Evolutionary conservation across 192 early-diverging fungal species (phyloP).

Genomic region (Rhizophagus prolifer): DNA sequence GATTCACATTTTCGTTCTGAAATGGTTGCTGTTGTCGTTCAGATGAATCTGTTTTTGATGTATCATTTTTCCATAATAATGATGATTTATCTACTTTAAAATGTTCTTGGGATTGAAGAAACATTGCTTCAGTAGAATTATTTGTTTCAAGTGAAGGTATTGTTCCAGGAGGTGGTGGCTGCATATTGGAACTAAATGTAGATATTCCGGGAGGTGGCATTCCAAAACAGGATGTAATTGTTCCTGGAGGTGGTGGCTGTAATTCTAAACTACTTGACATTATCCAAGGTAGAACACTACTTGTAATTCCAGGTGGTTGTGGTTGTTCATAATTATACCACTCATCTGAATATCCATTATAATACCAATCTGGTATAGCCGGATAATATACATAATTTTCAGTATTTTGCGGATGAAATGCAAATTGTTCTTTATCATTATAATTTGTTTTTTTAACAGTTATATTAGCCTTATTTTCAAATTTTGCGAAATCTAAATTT

Average conservation of each 20-base stretch:
- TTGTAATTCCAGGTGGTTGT: neutral
- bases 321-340: neutral
- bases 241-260: neutral
- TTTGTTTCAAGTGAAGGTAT: neutral
- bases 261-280: neutral
- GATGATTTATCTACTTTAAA: neutral
- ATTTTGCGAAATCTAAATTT: conserved; percentile 3
- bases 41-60: neutral
- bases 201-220: neutral
- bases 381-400: neutral
- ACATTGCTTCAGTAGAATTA: too few species aligned
- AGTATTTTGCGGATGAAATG: neutral
- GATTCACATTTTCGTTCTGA: neutral
- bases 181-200: too few species aligned
- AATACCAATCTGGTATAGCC: neutral
- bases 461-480: neutral
- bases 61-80: neutral
- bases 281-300: neutral
- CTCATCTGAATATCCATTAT: neutral
- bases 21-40: neutral
- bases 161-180: neutral
- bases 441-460: neutral
- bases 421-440: neutral
- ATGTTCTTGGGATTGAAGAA: too few species aligned
- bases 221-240: neutral